A percentile compares a stretch with the other conserved stretches of the same genome.
Evolutionary conservation across 1,139 yeast genomes (phyloP).

Genomic region (Geotrichum macrosporum): DNA sequence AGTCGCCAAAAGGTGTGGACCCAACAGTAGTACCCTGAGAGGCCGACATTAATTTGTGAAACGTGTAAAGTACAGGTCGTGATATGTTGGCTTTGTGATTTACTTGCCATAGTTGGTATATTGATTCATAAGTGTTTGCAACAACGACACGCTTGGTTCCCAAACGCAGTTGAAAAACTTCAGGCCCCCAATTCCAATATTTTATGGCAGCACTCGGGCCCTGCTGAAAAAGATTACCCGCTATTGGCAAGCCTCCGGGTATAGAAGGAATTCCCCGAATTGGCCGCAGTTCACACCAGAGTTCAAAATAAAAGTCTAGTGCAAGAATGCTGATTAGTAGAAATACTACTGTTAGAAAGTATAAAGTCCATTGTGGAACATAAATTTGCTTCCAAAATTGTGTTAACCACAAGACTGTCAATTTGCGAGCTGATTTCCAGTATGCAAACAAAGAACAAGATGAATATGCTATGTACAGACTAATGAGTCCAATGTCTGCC

Average conservation of each 20-base stretch:
- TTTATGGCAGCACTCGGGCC: constrained; percentile 49
- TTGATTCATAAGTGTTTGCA: constrained; percentile 58
- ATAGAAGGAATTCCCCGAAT: constrained; percentile 29
- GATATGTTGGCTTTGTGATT: constrained; percentile 56
- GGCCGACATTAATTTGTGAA: constrained; percentile 60
- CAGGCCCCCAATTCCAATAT: constrained; percentile 47
- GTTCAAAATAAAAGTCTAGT: constrained; percentile 23
- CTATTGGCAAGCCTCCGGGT: constrained; percentile 44
- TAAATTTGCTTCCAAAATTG: not conserved
- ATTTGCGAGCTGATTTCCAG: constrained; percentile 4
- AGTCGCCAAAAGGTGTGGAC: constrained; percentile 63
- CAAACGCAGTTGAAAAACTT: constrained; percentile 52
- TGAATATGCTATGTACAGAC: constrained; percentile 4
- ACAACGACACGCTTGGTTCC: constrained; percentile 58
- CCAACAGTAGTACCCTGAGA: constrained; percentile 64
- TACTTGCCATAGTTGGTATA: constrained; percentile 51
- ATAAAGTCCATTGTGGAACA: not conserved
- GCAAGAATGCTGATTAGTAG: constrained; percentile 1
- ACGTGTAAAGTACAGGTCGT: constrained; percentile 62
- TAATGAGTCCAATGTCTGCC: not conserved
- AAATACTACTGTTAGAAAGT: not conserved
- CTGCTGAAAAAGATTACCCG: constrained; percentile 50
- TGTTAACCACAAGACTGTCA: not conserved
- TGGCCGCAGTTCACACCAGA: constrained; percentile 28
- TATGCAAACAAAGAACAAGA: constrained; percentile 9